Percentiles rank a stretch among this genome's conserved stretches.
Evolutionary conservation across 1,284 basidiomycete species (phyloP).

Genomic region (Cutaneotrichosporon mucoides): DNA sequence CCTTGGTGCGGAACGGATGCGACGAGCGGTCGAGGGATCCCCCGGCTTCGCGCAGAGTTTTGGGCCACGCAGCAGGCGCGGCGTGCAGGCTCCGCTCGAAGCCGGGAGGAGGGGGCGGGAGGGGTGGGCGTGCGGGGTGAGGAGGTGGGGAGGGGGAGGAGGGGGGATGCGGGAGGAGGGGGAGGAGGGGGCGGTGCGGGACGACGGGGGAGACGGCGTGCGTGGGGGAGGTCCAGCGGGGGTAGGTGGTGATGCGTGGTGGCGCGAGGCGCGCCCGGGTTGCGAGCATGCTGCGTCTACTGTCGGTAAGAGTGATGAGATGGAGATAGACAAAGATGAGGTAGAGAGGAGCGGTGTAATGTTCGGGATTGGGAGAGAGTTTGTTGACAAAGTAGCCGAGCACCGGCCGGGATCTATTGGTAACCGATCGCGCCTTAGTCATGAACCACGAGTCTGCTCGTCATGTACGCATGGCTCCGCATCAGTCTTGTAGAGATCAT

Average conservation of each 20-base stretch:
- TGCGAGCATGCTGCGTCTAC: too few relatives aligned
- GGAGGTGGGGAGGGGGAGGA: background rate
- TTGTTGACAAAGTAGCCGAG: too few relatives aligned
- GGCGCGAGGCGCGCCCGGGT: background rate
- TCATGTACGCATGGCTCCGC: too few relatives aligned
- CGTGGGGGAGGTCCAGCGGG: constrained; percentile 9
- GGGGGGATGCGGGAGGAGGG: constrained; percentile 4
- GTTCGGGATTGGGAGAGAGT: too few relatives aligned
- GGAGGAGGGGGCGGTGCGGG: constrained; percentile 6
- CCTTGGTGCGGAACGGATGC: constrained; percentile 16
- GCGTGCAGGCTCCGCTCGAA: constrained; percentile 62
- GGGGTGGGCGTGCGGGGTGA: constrained; percentile 12
- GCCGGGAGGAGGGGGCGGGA: constrained; percentile 32
- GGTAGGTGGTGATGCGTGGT: constrained; percentile 3
- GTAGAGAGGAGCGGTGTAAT: background rate
- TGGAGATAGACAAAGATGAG: background rate
- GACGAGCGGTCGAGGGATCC: constrained; percentile 19
- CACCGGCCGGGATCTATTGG: too few relatives aligned
- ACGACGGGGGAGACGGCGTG: constrained; percentile 13
- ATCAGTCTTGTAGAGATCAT: too few relatives aligned
- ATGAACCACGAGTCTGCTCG: too few relatives aligned
- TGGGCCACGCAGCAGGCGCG: constrained; percentile 66
- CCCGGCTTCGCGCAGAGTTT: constrained; percentile 44
- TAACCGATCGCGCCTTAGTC: too few relatives aligned
- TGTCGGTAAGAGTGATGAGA: too few relatives aligned